These are phyloP conservation scores for Leccinum pachyderme DNA, from an alignment of 1,284 basidiomycete genomes.

Conservation along the genomic window DNA sequence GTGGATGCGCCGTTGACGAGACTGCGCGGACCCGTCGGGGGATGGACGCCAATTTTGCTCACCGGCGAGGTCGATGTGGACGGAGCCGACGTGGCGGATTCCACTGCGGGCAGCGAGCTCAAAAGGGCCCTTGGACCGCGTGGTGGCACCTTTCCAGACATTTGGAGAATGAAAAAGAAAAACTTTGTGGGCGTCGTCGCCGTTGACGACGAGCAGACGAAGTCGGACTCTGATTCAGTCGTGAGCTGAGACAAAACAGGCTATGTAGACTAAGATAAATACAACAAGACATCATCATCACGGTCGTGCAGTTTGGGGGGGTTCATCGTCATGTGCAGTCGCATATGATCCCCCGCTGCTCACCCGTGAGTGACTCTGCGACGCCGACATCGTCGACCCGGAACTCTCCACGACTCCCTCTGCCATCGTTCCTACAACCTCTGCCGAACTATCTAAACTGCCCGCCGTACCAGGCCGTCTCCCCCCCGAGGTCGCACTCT, in stretches of 20 bases:
- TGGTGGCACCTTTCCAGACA: constrained; percentile 77
- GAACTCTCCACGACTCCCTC: neutral
- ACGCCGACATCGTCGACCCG: neutral
- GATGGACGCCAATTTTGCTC: constrained; percentile 28
- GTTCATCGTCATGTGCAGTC: constrained; percentile 11
- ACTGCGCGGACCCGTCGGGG: constrained; percentile 36
- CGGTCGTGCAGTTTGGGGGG: constrained; percentile 18
- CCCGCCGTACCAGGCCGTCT: neutral
- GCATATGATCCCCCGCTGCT: constrained; percentile 15
- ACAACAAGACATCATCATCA: neutral
- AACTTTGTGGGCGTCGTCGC: constrained; percentile 16
- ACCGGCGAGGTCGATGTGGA: constrained; percentile 31
- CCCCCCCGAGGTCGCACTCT: constrained; percentile 7
- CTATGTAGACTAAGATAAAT: neutral
- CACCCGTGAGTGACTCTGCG: constrained; percentile 11
- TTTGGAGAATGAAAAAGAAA: constrained; percentile 20
- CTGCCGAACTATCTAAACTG: neutral
- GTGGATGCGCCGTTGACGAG: constrained; percentile 29
- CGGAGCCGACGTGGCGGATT: constrained; percentile 28
- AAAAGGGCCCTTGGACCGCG: constrained; percentile 67
- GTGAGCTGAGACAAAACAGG: constrained; percentile 24
- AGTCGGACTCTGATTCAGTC: constrained; percentile 4
- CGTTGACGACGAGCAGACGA: constrained; percentile 24
- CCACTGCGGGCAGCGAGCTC: constrained; percentile 38
- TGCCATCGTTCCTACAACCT: neutral